These are phyloP conservation scores for Aspergillus pseudoterreus DNA, from an alignment of 2,329 filamentous ascomycete species.

Conservation along the genomic window DNA sequence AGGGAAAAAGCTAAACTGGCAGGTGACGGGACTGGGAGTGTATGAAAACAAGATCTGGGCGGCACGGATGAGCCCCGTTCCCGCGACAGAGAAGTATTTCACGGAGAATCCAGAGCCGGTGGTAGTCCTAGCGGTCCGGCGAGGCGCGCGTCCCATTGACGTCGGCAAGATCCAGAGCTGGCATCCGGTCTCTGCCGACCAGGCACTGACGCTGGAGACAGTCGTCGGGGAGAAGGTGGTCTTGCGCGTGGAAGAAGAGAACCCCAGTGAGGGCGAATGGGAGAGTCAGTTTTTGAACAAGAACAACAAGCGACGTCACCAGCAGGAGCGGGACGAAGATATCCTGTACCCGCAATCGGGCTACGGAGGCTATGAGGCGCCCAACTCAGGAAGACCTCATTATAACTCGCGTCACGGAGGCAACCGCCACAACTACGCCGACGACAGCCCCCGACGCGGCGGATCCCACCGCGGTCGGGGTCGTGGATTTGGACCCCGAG, in stretches of 20 bases:
- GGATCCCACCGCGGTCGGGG: slow-evolving; percentile 31
- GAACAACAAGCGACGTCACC: slow-evolving; percentile 53
- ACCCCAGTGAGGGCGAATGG: slow-evolving; percentile 58
- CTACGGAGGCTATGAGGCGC: slow-evolving; percentile 23
- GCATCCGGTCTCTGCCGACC: slow-evolving; percentile 69
- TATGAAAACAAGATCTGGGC: slow-evolving; percentile 86
- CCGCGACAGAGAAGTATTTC: slow-evolving; percentile 63
- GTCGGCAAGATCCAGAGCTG: slow-evolving; percentile 79
- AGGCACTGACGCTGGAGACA: slow-evolving; percentile 74
- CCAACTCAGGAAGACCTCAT: slow-evolving; percentile 19
- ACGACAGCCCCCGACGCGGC: slow-evolving; percentile 40
- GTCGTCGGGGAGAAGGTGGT: slow-evolving; percentile 83
- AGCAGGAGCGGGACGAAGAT: slow-evolving; percentile 58
- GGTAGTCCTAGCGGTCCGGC: slow-evolving; percentile 77
- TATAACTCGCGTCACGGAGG: slow-evolving; percentile 28
- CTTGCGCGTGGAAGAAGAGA: slow-evolving; percentile 73
- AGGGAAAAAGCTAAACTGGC: slow-evolving; percentile 78
- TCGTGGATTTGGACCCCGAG: slow-evolving; percentile 37
- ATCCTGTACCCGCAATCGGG: slow-evolving; percentile 23
- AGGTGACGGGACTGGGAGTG: slow-evolving; percentile 70
- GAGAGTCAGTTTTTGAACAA: slow-evolving; percentile 62
- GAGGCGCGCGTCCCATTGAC: slow-evolving; percentile 72
- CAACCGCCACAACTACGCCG: slow-evolving; percentile 36
- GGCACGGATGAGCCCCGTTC: slow-evolving; percentile 70
- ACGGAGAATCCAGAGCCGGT: slow-evolving; percentile 75